Evolutionary conservation across 2,329 filamentous ascomycete genomes (phyloP).

Genomic region (Falciphora oryzae): DNA sequence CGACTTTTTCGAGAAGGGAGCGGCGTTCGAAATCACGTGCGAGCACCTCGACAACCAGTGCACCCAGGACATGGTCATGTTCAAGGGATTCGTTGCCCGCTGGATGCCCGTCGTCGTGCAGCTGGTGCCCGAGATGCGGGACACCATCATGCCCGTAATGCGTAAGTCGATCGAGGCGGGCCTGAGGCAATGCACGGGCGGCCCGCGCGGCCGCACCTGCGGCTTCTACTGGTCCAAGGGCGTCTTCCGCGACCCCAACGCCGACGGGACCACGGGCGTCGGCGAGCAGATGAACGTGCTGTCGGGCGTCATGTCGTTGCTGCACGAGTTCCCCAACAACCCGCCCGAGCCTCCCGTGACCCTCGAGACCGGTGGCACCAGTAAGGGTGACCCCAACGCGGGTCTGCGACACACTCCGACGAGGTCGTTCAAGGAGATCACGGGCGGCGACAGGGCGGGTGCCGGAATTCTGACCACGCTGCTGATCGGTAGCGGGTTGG

Average conservation of each 20-base stretch:
- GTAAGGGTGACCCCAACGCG: conserved; percentile 25
- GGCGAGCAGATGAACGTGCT: conserved; percentile 49
- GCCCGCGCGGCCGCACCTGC: conserved; percentile 54
- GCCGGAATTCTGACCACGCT: conserved; percentile 35
- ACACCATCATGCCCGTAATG: conserved; percentile 52
- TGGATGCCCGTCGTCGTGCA: conserved; percentile 58
- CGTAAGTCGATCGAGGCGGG: conserved; percentile 53
- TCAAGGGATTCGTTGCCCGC: conserved; percentile 64
- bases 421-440: conserved; percentile 12
- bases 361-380: conserved; percentile 37
- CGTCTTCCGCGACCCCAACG: conserved; percentile 25
- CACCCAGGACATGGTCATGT: conserved; percentile 65
- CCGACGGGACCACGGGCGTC: conserved; percentile 35
- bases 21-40: conserved; percentile 63
- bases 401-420: conserved; percentile 15
- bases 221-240: conserved; percentile 57
- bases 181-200: conserved; percentile 55
- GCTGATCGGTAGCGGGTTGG: conserved; percentile 25
- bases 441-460: conserved; percentile 31
- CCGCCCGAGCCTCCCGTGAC: conserved; percentile 24
- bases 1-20: conserved; percentile 50
- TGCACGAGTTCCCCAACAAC: conserved; percentile 26
- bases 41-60: conserved; percentile 46
- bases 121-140: conserved; percentile 52
- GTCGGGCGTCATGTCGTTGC: conserved; percentile 39